A percentile compares a stretch with the other conserved stretches of the same genome.
phyloP scores from a whole-genome alignment of 257 asterid species.

The Fraxinus anomala region DNA sequence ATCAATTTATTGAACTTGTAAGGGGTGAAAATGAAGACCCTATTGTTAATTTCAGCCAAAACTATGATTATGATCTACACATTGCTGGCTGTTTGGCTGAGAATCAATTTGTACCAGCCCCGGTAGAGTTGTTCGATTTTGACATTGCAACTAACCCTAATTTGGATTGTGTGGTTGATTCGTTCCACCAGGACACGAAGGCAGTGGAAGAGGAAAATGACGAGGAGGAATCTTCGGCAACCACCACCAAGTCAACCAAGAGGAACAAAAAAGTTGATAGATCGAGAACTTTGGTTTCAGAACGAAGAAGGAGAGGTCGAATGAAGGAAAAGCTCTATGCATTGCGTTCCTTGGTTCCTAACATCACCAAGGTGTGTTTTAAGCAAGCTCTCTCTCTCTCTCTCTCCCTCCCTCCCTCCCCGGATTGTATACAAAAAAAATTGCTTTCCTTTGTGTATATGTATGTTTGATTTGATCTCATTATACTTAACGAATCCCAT shows the following conservation, averaged over 20 bases:
- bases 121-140: slow-evolving; percentile 40
- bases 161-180: slow-evolving; percentile 9
- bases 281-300: slow-evolving; percentile 65
- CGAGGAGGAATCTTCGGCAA: slow-evolving; percentile 41
- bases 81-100: slow-evolving; percentile 21
- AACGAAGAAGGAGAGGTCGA: slow-evolving; percentile 73
- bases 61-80: slow-evolving; percentile 31
- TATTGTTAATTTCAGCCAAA: slow-evolving; percentile 26
- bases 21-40: slow-evolving; percentile 44
- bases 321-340: slow-evolving; percentile 91
- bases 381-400: not conserved
- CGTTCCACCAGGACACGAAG: not conserved
- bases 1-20: slow-evolving; percentile 47
- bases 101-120: slow-evolving; percentile 23
- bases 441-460: no score
- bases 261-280: slow-evolving; percentile 46
- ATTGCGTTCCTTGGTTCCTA: slow-evolving; percentile 76
- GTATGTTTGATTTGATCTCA: no score
- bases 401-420: no score
- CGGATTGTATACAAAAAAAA: no score
- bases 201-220: slow-evolving; percentile 32
- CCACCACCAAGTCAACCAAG: slow-evolving; percentile 21
- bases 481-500: no score
- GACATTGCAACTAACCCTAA: slow-evolving; percentile 18
- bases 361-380: slow-evolving; percentile 66